A percentile compares a stretch with the other conserved stretches of the same genome.
Conservation (phyloP, 768 basidiomycete species). For the Mrakia blollopis region DNA sequence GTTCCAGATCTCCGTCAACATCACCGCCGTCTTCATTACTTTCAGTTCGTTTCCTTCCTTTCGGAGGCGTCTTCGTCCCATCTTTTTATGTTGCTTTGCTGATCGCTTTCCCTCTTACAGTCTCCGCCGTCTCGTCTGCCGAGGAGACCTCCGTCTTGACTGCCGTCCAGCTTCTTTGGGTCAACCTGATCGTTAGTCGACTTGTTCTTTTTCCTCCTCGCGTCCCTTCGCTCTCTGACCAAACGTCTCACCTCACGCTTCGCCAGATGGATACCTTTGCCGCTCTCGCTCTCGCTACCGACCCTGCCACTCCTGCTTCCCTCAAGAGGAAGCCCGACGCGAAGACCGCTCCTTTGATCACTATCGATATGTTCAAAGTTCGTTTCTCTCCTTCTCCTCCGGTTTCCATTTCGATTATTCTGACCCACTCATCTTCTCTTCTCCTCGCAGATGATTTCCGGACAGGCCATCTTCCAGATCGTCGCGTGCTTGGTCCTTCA, state of each 20-base stretch:
- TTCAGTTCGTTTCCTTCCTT: constrained; percentile 20
- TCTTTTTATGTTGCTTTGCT: neutral
- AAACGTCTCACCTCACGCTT: neutral
- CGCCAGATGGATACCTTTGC: constrained; percentile 62
- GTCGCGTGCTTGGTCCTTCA: constrained; percentile 79
- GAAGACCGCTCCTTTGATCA: constrained; percentile 82
- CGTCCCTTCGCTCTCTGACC: neutral
- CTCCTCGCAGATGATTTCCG: constrained; percentile 62
- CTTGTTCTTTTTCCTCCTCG: neutral
- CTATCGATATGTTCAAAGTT: constrained; percentile 85
- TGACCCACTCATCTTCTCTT: neutral
- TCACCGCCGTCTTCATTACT: constrained; percentile 91
- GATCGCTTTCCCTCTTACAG: constrained; percentile 33
- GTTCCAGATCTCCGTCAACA: constrained; percentile 65
- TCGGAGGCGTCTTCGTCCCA: neutral
- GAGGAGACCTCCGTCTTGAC: constrained; percentile 79
- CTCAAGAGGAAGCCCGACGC: constrained; percentile 87
- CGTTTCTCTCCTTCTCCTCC: neutral
- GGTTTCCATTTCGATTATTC: neutral
- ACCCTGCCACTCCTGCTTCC: constrained; percentile 69
- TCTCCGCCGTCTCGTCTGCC: constrained; percentile 75
- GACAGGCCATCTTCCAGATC: constrained; percentile 85
- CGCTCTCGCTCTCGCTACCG: constrained; percentile 93
- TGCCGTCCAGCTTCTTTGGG: constrained; percentile 96
- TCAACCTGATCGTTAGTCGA: constrained; percentile 54